These are phyloP conservation scores for Areca catechu DNA, from an alignment of 176 grass and related monocot genomes.

Conservation along the genomic window DNA sequence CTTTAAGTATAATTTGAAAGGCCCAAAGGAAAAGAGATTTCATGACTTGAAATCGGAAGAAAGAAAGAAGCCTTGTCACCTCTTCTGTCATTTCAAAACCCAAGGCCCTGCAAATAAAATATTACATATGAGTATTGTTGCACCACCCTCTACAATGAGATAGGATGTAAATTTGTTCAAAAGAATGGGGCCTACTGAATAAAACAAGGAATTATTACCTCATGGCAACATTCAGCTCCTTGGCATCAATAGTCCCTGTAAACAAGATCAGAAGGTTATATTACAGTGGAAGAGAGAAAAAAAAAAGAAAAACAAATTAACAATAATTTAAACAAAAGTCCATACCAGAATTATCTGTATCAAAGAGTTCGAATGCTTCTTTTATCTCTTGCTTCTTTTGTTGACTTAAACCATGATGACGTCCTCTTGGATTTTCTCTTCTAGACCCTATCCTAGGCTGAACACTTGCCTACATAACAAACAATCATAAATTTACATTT, in stretches of 20 bases:
- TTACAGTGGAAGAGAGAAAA: too few relatives aligned
- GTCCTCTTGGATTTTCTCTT: constrained; percentile 45
- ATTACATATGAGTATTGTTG: constrained; percentile 1
- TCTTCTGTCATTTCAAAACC: constrained; percentile 79
- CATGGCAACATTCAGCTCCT: constrained; percentile 66
- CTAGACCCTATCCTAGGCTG: constrained; percentile 23
- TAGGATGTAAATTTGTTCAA: background rate
- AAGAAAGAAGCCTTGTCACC: constrained; percentile 28
- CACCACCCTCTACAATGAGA: constrained; percentile 7
- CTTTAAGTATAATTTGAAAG: too few relatives aligned
- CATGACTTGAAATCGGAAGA: background rate
- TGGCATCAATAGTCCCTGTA: constrained; percentile 63
- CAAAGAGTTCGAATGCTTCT: constrained; percentile 75
- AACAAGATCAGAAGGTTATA: background rate
- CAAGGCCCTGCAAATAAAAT: constrained; percentile 43
- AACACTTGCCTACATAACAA: constrained; percentile 14
- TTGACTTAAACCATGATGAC: constrained; percentile 40
- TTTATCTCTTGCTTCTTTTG: constrained; percentile 72
- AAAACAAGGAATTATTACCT: constrained; percentile 31
- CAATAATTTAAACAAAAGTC: background rate
- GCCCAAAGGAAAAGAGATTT: background rate
- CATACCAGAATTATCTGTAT: constrained; percentile 68
- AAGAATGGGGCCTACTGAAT: background rate
- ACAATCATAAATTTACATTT: background rate
- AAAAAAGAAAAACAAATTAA: background rate